phyloP scores from a whole-genome alignment of 2,329 filamentous ascomycete species.

The Aaosphaeria pasadenensis region DNA sequence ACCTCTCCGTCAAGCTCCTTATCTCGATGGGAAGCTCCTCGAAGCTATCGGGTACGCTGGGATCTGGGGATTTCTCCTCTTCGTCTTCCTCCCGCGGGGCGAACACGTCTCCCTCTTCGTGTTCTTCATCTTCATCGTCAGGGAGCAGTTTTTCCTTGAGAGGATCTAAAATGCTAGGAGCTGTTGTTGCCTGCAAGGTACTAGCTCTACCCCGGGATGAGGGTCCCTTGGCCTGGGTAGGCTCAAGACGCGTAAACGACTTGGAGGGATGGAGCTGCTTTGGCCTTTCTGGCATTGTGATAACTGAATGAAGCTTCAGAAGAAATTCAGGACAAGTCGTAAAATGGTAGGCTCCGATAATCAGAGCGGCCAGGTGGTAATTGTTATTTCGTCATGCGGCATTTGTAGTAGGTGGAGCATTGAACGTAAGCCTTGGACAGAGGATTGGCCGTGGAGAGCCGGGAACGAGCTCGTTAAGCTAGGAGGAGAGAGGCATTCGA shows the following conservation, averaged over 20 bases:
- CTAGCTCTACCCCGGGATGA: constrained; percentile 43
- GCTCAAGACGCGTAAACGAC: constrained; percentile 51
- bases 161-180: constrained; percentile 44
- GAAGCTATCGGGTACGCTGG: constrained; percentile 61
- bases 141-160: constrained; percentile 35
- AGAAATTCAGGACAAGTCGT: too few species aligned
- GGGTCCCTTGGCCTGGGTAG: constrained; percentile 24
- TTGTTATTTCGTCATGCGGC: too few species aligned
- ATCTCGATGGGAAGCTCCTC: constrained; percentile 94
- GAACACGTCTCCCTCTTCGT: constrained; percentile 40
- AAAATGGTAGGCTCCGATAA: too few species aligned
- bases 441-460: too few species aligned
- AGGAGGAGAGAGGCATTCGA: too few species aligned
- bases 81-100: constrained; percentile 36
- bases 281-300: constrained; percentile 30
- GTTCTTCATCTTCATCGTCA: constrained; percentile 26
- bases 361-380: too few species aligned
- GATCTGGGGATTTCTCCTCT: constrained; percentile 21
- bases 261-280: constrained; percentile 41
- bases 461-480: too few species aligned
- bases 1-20: constrained; percentile 85
- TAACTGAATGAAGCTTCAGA: neutral
- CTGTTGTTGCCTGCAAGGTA: constrained; percentile 44
- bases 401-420: too few species aligned
- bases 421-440: too few species aligned